Evolutionary conservation across 257 asterid genomes (phyloP).

Genomic region (Perilla frutescens): DNA sequence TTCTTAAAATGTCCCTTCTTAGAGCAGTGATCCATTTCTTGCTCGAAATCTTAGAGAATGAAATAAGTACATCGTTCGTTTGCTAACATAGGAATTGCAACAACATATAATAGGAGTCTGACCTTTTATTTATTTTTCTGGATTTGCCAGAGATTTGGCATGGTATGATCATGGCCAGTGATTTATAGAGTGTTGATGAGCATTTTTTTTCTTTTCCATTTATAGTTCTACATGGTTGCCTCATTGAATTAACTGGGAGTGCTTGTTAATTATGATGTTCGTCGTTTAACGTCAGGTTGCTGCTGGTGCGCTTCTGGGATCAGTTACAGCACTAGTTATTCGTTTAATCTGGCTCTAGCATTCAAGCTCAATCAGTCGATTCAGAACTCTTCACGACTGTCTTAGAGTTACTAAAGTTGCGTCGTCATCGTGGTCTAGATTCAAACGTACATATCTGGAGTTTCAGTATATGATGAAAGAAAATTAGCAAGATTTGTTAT

Average conservation of each 20-base stretch:
- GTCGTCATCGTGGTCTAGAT: neutral
- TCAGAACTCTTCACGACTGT: slow-evolving; percentile 21
- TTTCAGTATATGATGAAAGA: slow-evolving; percentile 10
- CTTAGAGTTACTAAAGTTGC: neutral
- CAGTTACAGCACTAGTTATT: slow-evolving; percentile 51
- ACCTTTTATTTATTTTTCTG: neutral
- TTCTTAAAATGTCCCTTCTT: neutral
- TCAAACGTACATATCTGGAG: slow-evolving; percentile 27
- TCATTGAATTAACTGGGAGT: neutral
- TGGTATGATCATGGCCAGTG: neutral
- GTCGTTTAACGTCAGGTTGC: slow-evolving; percentile 58
- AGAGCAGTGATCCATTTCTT: neutral
- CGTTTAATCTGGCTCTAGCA: slow-evolving; percentile 46
- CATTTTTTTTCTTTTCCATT: neutral
- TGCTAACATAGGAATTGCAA: neutral
- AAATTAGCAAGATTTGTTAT: slow-evolving; percentile 31
- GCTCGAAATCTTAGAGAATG: neutral
- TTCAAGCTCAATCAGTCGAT: slow-evolving; percentile 37
- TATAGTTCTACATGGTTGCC: neutral
- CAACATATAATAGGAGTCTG: neutral
- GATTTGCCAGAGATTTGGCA: too few species aligned
- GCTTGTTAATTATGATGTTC: slow-evolving; percentile 13
- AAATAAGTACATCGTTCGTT: neutral
- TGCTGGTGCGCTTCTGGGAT: slow-evolving; percentile 81
- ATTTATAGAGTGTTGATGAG: neutral